phyloP scores from a whole-genome alignment of 2,329 filamentous ascomycete genomes.

The Phoma sp. region DNA sequence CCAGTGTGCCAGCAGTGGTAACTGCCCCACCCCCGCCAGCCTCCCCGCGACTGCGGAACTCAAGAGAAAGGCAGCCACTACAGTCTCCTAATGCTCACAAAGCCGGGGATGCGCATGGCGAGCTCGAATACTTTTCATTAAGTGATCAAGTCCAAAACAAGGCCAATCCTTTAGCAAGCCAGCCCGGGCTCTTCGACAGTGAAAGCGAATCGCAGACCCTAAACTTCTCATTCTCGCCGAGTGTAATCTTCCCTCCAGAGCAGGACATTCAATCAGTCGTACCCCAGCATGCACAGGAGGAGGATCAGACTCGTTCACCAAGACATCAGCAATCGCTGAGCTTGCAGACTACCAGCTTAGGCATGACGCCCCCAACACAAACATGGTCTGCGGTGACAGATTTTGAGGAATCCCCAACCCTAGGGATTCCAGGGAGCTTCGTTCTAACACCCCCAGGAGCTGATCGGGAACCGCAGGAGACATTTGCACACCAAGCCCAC shows the following conservation, averaged over 20 bases:
- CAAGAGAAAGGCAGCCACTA: constrained; percentile 40
- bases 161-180: constrained; percentile 5
- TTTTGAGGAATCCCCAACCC: constrained; percentile 67
- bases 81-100: constrained; percentile 31
- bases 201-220: constrained; percentile 20
- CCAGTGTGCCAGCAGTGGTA: constrained; percentile 39
- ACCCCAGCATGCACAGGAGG: constrained; percentile 2
- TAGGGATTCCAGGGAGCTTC: constrained; percentile 71
- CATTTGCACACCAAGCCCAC: not conserved
- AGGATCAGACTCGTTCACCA: constrained; percentile 5
- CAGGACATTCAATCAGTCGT: constrained; percentile 11
- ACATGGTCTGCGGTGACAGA: constrained; percentile 48
- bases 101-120: constrained; percentile 24
- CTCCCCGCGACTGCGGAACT: constrained; percentile 45
- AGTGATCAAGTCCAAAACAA: constrained; percentile 10
- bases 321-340: constrained; percentile 30
- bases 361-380: constrained; percentile 38
- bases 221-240: constrained; percentile 17
- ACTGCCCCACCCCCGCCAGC: constrained; percentile 36
- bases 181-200: constrained; percentile 10
- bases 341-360: constrained; percentile 34
- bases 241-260: constrained; percentile 6
- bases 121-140: constrained; percentile 34
- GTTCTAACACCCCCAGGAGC: constrained; percentile 44
- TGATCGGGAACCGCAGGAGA: constrained; percentile 6